Base-by-base conservation (phyloP, 2,329 filamentous ascomycete species). In the Calonectria pseudoturangicola region DNA sequence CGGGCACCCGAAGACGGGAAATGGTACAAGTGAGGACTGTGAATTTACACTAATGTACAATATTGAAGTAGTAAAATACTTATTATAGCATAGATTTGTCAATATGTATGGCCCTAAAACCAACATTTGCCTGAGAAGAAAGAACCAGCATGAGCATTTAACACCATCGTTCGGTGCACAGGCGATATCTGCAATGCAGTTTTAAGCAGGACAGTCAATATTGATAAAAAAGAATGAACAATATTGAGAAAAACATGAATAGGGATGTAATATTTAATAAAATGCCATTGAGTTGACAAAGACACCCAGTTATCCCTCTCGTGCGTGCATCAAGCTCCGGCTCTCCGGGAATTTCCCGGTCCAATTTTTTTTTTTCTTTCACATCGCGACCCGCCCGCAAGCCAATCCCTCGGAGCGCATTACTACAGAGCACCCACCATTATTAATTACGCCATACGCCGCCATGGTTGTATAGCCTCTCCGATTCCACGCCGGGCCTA, bases 401-500 rank as follows among this genome's bases (percentile, higher is more conserved):
- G 36, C 77, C 77, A 79, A 79, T 79, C 72, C 68, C 36, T 67
- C 70, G 67, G 62, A 63, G 67, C 72, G 71, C 75, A 77, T 79
- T 79, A 73, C 77, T 68, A 79, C 73, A 56, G 43, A 33, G n/a
- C 39, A 41, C 56, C 41, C 16, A 67, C 63, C 72, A 56, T 69
- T 51, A 47, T 33, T 43, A 67, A 79, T 74, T 77, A 76, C 75
- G 68, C 71, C 74, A 76, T 76, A 5, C 75, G 66, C 70, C 45
- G 33, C 43, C 62, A 68, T 73, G 62, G 13, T 18, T 41, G 45
- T 67, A 41, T 71, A 69, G 54, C 4, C 16, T 27, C 15, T 7
- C 33, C 27, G n/a, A 7, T n/a, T 47, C 2, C 18, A 18, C 45
- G 16, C 28, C 27, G 47, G 12, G 18, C 12, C 21, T 13, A 10